Evolutionary conservation across 2,329 filamentous ascomycete species (phyloP), one percentile per base, ranked within the genome.

Genomic region (Geosmithia putterillii): DNA sequence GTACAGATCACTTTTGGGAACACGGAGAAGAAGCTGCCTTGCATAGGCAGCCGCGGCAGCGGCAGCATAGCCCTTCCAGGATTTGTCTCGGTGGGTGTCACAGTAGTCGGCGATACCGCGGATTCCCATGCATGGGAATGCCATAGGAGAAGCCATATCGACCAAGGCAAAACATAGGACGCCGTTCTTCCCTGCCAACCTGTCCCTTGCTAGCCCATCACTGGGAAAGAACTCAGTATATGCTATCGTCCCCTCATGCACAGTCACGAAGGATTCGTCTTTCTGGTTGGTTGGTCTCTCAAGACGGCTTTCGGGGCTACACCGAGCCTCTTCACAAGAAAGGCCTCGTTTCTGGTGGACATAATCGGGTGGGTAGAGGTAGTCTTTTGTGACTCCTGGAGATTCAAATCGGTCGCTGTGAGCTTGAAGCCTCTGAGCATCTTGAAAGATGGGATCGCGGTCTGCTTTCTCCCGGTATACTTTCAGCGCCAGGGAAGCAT

Each of bases 71-170:
- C 42, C 40, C 34, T 63, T 57, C 58, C 57, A 64, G 6, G 32
- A 44, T 18, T 59, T 56, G 40, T 50, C 57, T 46, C 62, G 60
- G 45, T 63, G 61, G 22, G 55, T 53, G 45, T 64, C 61, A 1
- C 57, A 53, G 44, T 64, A 64, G 46, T 63, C 57, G 43, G 53
- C 58, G 7, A 60, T 56, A 7, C 60, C 58, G 35, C 60, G 59
- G 44, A 64, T 56, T 5, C 62, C 50, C 2, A 63, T 41, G 32
- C 48, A 56, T 0, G 54, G 52, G 7, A 57, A 57, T 49, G 60
- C 58, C 15, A 21, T 20, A 8, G 38, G 35, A 17, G 35, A 21
- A 4, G 40, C 44, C 7, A 41, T 41, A 15, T 40, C 41, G 23
- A 42, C 41, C 40, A 45, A 40, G 42, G 62, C 60, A 28, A 63